These are phyloP conservation scores for Heliamphora pulchella DNA, from an alignment of 179 eudicot genomes.

Conservation along the genomic window DNA sequence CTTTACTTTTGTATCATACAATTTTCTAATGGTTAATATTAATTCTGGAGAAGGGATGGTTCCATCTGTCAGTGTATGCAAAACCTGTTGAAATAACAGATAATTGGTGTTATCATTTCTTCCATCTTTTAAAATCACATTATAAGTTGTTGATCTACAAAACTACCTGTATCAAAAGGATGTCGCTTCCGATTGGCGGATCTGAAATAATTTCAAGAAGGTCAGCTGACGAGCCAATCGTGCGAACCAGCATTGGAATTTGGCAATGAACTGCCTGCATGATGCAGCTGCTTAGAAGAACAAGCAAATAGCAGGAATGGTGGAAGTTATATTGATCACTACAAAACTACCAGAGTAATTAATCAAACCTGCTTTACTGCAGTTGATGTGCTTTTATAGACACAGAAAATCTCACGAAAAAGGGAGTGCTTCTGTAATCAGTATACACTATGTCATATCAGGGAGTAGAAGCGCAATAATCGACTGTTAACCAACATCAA, in stretches of 20 bases:
- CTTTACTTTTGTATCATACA: constrained; percentile 63
- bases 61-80: constrained; percentile 86
- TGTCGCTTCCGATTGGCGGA: constrained; percentile 76
- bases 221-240: constrained; percentile 78
- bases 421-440: constrained; percentile 82
- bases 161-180: constrained; percentile 71
- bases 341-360: not conserved
- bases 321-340: not conserved
- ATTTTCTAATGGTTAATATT: constrained; percentile 50
- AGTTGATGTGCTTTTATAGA: constrained; percentile 51
- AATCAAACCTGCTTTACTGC: constrained; percentile 72
- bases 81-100: constrained; percentile 44
- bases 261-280: constrained; percentile 75
- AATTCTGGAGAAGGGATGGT: constrained; percentile 67
- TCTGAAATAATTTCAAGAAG: constrained; percentile 79
- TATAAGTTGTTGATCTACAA: not conserved
- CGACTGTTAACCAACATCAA: not conserved
- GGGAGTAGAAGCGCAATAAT: not conserved
- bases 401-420: constrained; percentile 65
- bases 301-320: not conserved
- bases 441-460: constrained; percentile 16
- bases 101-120: not conserved
- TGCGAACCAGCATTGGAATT: constrained; percentile 85
- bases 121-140: not conserved
- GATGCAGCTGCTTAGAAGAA: constrained; percentile 18